Evolutionary conservation across 2,329 filamentous ascomycete genomes (phyloP).

Genomic region (Xylariaceae sp.): DNA sequence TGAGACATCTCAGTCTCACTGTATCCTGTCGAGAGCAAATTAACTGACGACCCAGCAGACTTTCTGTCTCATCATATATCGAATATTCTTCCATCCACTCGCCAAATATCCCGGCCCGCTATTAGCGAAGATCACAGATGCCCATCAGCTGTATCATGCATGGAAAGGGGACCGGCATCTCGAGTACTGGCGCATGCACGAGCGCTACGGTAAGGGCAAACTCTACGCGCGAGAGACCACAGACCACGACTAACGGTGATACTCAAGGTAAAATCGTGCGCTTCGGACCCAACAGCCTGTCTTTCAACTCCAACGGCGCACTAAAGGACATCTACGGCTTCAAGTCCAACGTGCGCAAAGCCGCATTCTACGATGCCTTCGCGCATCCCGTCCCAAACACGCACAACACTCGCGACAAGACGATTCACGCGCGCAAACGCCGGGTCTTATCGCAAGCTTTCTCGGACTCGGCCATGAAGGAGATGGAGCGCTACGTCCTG

Average conservation of each 20-base stretch:
- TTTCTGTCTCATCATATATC: constrained; percentile 46
- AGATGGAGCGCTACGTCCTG: constrained; percentile 65
- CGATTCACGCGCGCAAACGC: constrained; percentile 65
- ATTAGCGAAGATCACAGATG: constrained; percentile 60
- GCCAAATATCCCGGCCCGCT: constrained; percentile 63
- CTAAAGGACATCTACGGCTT: constrained; percentile 65
- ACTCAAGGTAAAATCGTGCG: constrained; percentile 61
- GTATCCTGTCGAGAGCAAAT: background rate
- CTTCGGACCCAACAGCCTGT: constrained; percentile 72
- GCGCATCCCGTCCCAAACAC: constrained; percentile 68
- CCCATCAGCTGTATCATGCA: constrained; percentile 67
- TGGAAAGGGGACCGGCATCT: constrained; percentile 72
- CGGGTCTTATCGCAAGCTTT: constrained; percentile 70
- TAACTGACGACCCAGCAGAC: constrained; percentile 15
- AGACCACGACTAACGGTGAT: constrained; percentile 4
- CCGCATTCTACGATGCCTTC: constrained; percentile 70
- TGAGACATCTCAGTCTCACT: constrained; percentile 4
- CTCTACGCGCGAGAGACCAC: background rate
- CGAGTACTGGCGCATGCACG: constrained; percentile 66
- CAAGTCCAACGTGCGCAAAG: constrained; percentile 60
- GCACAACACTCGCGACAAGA: constrained; percentile 67
- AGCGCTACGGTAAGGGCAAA: constrained; percentile 57
- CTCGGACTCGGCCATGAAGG: constrained; percentile 60
- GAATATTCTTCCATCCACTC: constrained; percentile 61
- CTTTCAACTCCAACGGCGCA: constrained; percentile 68